A percentile compares a stretch with the other conserved stretches of the same genome.
These are phyloP conservation scores for Hypoxylon trugodes DNA, from an alignment of 495 filamentous ascomycete species.

Conservation along the genomic window DNA sequence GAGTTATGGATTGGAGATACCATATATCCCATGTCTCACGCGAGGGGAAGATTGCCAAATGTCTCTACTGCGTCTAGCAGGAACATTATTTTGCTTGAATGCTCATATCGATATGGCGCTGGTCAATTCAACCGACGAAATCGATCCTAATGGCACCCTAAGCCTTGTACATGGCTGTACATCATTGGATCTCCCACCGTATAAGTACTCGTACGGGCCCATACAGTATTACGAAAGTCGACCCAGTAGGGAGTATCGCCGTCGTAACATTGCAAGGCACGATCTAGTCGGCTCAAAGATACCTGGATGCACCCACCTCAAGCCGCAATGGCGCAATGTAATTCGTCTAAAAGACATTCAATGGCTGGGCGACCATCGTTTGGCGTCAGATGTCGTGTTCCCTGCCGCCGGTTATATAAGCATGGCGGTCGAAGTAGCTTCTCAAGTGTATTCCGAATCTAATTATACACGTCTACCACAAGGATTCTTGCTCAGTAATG, in stretches of 20 bases:
- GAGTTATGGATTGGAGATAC: slow-evolving; percentile 39
- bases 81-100: slow-evolving; percentile 9
- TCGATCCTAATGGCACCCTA: slow-evolving; percentile 2
- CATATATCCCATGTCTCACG: slow-evolving; percentile 42
- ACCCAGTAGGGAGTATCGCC: slow-evolving; percentile 54
- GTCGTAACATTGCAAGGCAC: slow-evolving; percentile 48
- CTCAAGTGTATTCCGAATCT: slow-evolving; percentile 3
- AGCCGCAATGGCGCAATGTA: slow-evolving; percentile 60
- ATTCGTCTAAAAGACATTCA: slow-evolving; percentile 55
- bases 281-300: slow-evolving; percentile 62
- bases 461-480: slow-evolving; percentile 33
- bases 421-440: slow-evolving; percentile 59
- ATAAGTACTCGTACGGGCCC: slow-evolving; percentile 8
- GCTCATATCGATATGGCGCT: not conserved
- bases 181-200: slow-evolving; percentile 14
- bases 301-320: slow-evolving; percentile 49
- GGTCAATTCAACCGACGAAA: slow-evolving; percentile 24
- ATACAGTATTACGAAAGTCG: slow-evolving; percentile 49
- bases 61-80: slow-evolving; percentile 12
- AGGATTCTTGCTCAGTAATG: slow-evolving; percentile 37
- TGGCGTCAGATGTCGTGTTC: slow-evolving; percentile 48
- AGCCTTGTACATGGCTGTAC: slow-evolving; percentile 11
- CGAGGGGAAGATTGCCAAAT: slow-evolving; percentile 6
- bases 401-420: slow-evolving; percentile 62
- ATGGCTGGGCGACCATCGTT: slow-evolving; percentile 59